Base-by-base conservation (phyloP, 441 rosid species). In the Erysimum pusillum region DNA sequence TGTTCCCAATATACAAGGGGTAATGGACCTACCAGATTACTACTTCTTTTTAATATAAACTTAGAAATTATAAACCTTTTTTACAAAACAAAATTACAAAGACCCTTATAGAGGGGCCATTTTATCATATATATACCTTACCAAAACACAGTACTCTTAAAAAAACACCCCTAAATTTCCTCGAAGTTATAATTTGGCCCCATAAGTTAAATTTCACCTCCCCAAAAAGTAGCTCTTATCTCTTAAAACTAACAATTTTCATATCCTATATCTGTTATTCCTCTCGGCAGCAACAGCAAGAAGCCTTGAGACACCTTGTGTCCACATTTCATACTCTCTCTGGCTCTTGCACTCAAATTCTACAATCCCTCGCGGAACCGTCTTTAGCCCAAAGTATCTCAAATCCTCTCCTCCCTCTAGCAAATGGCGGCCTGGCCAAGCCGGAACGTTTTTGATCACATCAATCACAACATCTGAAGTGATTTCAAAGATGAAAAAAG, bases 231-330 rank as follows among this genome's bases (percentile, higher is more conserved):
- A 51, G n/a, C 32, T 62, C 25, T 15, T 35, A 49, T 6, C 15
- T 61, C 32, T 38, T 41, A 5, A 35, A 49, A 31, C 66, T 39
- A 3, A 75, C 71, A n/a, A n/a, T 63, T 28, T 42, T 82, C 80
- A 92, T 46, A 82, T 42, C 80, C 89, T 83, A 63, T 84, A 88
- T 77, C 89, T 82, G 62, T 54, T 76, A 76, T 89, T 86, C 85
- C 65, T 90, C 41, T 91, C 96, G 36, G 93, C 87, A 36, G 89
- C 96, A 56, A 93, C 60, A 39, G 84, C 79, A 54, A 96, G 95
- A 51, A 96, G 98, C 82, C 98, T 88, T 17, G 98, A 79, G 2
- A 93, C 97, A 7, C 99, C 99, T 53, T 91, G 93, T 42, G 98
- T 96, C 98, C 97, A 96, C 54, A 87, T 80, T 59, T 96, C 98